Evolutionary conservation across 2,329 filamentous ascomycete genomes (phyloP).

Genomic region (Epichloe scottii): DNA sequence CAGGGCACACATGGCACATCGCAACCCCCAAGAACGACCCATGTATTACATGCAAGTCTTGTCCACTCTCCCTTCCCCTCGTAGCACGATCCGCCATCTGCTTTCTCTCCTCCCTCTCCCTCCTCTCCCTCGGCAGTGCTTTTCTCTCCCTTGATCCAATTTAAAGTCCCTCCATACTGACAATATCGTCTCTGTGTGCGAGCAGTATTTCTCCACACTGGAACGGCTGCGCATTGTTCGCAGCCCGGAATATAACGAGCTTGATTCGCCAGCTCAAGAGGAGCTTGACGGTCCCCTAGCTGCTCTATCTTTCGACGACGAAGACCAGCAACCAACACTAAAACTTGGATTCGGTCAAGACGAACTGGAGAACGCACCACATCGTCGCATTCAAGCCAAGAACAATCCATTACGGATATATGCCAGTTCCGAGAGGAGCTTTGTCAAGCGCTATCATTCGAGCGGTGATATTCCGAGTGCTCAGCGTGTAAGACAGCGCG

Average conservation of each 20-base stretch:
- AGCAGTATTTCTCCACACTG: slow-evolving; percentile 59
- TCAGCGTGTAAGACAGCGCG: slow-evolving; percentile 20
- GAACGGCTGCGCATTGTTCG: slow-evolving; percentile 58
- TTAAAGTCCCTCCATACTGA: slow-evolving; percentile 1
- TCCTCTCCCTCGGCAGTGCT: not conserved
- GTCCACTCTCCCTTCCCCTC: not conserved
- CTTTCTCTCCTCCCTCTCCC: not conserved
- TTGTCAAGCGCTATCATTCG: slow-evolving; percentile 52
- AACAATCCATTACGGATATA: slow-evolving; percentile 1
- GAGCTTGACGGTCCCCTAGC: slow-evolving; percentile 13
- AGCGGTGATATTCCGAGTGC: slow-evolving; percentile 52
- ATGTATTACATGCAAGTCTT: not conserved
- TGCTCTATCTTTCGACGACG: slow-evolving; percentile 5
- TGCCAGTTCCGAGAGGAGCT: not conserved
- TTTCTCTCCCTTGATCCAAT: not conserved
- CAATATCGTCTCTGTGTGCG: not conserved
- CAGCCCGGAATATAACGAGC: slow-evolving; percentile 19
- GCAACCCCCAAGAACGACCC: slow-evolving; percentile 1
- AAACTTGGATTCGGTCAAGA: slow-evolving; percentile 8
- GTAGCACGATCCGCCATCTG: not conserved
- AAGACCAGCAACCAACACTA: slow-evolving; percentile 1
- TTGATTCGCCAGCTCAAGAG: slow-evolving; percentile 14
- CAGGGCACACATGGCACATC: not conserved
- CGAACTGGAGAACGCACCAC: slow-evolving; percentile 8
- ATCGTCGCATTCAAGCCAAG: slow-evolving; percentile 1